Evolutionary conservation across 768 basidiomycete species (phyloP).

Genomic region (Rhodotorula babjevae): DNA sequence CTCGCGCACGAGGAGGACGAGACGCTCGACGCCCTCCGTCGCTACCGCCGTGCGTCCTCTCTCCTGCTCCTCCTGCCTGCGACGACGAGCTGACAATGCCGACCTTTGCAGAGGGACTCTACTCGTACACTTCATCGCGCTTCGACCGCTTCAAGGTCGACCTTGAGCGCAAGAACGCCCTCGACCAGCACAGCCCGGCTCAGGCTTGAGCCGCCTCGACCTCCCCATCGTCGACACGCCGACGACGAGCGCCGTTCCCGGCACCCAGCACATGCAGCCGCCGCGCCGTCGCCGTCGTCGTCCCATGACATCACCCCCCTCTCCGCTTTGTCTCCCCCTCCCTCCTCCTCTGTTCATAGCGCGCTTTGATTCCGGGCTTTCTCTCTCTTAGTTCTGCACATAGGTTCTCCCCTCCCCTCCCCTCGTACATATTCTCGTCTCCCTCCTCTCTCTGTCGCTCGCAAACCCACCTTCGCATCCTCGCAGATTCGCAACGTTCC

Average conservation of each 20-base stretch:
- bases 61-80: neutral
- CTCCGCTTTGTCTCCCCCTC: neutral
- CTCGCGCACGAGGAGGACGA: conserved; percentile 4
- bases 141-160: conserved; percentile 28
- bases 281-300: no score
- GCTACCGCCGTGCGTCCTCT: conserved; percentile 23
- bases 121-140: conserved; percentile 14
- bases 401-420: neutral
- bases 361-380: neutral
- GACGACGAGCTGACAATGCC: neutral
- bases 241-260: no score
- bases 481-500: no score
- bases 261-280: no score
- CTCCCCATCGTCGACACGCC: no score
- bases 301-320: neutral
- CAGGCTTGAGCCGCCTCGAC: no score
- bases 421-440: neutral
- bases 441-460: neutral
- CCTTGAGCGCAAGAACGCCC: conserved; percentile 15
- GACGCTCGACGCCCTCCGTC: conserved; percentile 14
- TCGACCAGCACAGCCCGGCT: neutral
- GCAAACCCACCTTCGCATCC: neutral
- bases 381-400: neutral
- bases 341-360: neutral
- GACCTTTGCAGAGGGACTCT: conserved; percentile 13